Evolutionary conservation across 2,329 filamentous ascomycete genomes (phyloP), one percentile per base, ranked within the genome.

Genomic region (Penicillium crustosum): DNA sequence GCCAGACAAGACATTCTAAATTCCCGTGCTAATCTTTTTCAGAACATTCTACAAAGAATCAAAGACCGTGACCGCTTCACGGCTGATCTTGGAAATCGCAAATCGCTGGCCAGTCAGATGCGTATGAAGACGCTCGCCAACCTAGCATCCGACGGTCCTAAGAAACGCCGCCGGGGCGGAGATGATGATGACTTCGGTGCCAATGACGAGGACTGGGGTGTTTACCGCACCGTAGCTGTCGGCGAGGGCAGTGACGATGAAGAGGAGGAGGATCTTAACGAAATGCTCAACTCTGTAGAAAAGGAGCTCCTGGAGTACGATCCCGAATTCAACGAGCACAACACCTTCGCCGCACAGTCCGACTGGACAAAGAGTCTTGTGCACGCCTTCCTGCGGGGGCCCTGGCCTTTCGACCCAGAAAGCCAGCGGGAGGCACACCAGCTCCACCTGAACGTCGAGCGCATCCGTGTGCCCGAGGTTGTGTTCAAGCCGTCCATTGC

Each of bases 51-150:
- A 8, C 81, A 91, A 68, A 91, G 87, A 75, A 95, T 99, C 75
- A 97, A 96, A 75, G 93, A 97, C 66, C 88, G 92, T 52, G 92
- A 97, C 69, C 86, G 93, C 19, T 84, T 97, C 60, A 97, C 96
- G 78, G 91, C 92, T 43, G 94, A 99, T 70, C 84, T 97, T 1
- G 93, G 93, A 56, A 97, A 97, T 76, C 90, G 94, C 70, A 99
- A 99, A 75, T 97, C 93, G 0, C 86, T 97, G 21, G 94, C 94
- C 9, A 94, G 90, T 57, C 93, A 97, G 75, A 95, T 96, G 77
- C 90, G 94, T 62, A 99, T 99, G 94, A 97, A 97, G 78, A 93
- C 89, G 50, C 92, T 99, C 58, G 94, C 94, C 59, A 97, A 96
- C 70, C 87, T 99, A 1, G 94, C 94, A 3, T 93, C 93, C 0